Evolutionary conservation across 345 rosid species (phyloP), one percentile per base, ranked within the genome.

Genomic region (Durio zibethinus): DNA sequence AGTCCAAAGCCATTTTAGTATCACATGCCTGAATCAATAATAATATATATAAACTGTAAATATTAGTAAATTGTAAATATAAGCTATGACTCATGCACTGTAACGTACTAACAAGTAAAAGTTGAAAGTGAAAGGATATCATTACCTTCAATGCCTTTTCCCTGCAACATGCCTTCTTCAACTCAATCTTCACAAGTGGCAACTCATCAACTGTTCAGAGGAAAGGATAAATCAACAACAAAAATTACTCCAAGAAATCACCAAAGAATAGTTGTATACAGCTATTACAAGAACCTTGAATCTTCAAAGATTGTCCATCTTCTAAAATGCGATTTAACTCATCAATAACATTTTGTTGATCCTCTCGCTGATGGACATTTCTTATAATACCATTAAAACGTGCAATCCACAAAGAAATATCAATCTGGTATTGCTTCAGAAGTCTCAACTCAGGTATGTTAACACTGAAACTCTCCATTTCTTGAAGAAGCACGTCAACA

Each of bases 91-190:
- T 29, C 63, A 77, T 63, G 63, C 45, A 72, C 5, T 45, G 1
- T 53, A 29, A 82, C 47, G 54, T 6, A 76, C 47, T 29, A 29
- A 50, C 40, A 48, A 77, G 20, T 54, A 52, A 53, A 56, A 40
- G 20, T 27, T 66, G 20, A 52, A 76, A 20, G 61, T n/a, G 9
- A 57, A 72, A 47, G 40, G 36, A 38, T 16, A 27, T 43, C 60
- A 45, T 66, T 84, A 95, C 99, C 90, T 85, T 90, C 76, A 66
- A 76, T 70, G 93, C 98, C 78, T 89, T 91, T 57, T 76, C 91
- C 75, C 98, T 85, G 85, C 99, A 95, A 78, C 81, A 76, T 73
- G 98, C 97, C 88, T 93, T 95, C 82, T 85, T 89, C 88, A 93
- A 78, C 86, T 93, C 99, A 83, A 82, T 80, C 82, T 91, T 91